Evolutionary conservation across 179 eudicot genomes (phyloP).

Genomic region (Camellia oleifera): DNA sequence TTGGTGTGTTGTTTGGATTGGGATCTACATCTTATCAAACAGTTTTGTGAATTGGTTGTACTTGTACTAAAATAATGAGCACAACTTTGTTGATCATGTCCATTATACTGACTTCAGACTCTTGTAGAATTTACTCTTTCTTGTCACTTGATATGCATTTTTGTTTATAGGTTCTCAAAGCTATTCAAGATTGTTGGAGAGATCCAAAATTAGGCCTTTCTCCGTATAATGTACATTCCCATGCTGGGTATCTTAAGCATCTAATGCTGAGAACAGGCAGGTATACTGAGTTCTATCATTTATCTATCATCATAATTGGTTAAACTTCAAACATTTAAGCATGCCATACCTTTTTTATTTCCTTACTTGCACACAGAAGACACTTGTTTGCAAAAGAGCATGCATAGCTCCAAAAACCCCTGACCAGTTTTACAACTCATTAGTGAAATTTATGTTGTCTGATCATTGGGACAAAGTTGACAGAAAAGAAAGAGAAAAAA

Average conservation of each 20-base stretch:
- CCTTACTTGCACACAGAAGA: background rate
- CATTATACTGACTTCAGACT: background rate
- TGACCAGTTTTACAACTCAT: background rate
- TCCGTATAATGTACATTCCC: slow-evolving; percentile 77
- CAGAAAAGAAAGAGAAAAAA: background rate
- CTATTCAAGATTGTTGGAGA: slow-evolving; percentile 87
- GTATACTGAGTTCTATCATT: slow-evolving; percentile 32
- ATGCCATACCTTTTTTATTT: background rate
- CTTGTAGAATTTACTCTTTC: slow-evolving; percentile 11
- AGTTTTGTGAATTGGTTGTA: background rate
- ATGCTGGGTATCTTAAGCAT: slow-evolving; percentile 88
- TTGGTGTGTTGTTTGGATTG: background rate
- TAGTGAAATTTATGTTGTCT: background rate
- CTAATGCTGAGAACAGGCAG: slow-evolving; percentile 87
- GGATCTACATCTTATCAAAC: background rate
- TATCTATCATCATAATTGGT: background rate
- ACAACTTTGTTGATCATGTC: background rate
- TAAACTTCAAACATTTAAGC: background rate
- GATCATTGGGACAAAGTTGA: background rate
- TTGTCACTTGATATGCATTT: slow-evolving; percentile 28
- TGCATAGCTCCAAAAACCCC: background rate
- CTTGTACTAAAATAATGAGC: background rate
- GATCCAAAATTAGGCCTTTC: slow-evolving; percentile 62
- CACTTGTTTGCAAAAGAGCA: background rate
- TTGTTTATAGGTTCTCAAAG: slow-evolving; percentile 82